A percentile compares a stretch with the other conserved stretches of the same genome.
phyloP scores from a whole-genome alignment of 2,329 filamentous ascomycete genomes.

The Hymenoscyphus infarciens region DNA sequence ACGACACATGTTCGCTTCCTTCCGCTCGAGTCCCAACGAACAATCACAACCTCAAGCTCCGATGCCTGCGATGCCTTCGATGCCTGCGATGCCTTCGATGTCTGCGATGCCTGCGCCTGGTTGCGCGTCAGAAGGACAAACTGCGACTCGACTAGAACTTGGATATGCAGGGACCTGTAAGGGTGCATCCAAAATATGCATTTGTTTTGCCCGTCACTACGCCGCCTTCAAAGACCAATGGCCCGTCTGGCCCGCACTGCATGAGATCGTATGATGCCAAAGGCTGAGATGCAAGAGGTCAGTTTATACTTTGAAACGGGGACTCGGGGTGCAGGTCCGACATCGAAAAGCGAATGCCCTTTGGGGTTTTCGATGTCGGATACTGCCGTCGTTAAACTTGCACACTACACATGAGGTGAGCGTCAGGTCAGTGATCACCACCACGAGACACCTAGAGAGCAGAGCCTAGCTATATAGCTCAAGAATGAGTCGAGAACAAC shows the following conservation, averaged over 20 bases:
- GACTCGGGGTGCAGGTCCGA: neutral
- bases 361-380: neutral
- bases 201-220: neutral
- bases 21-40: neutral
- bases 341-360: neutral
- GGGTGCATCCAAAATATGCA: too few relatives aligned
- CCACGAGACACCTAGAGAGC: neutral
- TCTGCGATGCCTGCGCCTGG: neutral
- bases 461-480: neutral
- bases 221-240: neutral
- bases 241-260: neutral
- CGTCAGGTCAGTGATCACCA: neutral
- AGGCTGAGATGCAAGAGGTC: neutral
- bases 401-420: neutral
- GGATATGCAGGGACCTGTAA: neutral
- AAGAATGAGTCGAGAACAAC: neutral
- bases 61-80: neutral
- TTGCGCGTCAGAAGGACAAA: constrained; percentile 1
- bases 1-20: too few relatives aligned
- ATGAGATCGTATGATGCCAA: neutral
- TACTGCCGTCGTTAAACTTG: neutral
- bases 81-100: neutral
- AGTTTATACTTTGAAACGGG: neutral
- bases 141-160: neutral
- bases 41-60: neutral